Evolutionary conservation across 2,329 filamentous ascomycete species (phyloP), one percentile per base, ranked within the genome.

Genomic region (Apiospora malaysiana): DNA sequence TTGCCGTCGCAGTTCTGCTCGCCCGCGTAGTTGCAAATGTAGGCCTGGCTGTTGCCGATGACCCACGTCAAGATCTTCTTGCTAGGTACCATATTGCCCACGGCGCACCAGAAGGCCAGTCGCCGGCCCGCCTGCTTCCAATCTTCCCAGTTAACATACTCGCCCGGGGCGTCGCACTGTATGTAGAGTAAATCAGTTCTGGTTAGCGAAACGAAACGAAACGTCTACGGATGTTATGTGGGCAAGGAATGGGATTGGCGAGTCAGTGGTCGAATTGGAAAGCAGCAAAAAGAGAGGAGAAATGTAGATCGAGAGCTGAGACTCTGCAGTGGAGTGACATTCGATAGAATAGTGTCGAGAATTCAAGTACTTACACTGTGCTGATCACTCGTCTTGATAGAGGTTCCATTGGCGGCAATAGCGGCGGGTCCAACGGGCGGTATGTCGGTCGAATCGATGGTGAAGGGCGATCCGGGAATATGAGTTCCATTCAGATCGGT

Each of bases 1-100:
- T 23, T 37, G 45, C 43, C 66, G 43, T 21, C 21, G 45, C 66
- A 68, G 66, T 68, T 51, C 66, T 68, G 66, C 23, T 1, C 14
- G 66, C 66, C 66, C 4, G 45, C 66, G 42, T 47, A 68, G 45
- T 68, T 68, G 45, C 66, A 68, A 25, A 68, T 37, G 66, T 68
- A 68, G 27, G 66, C 66, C 45, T 27, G 8, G 43, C 16, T 47
- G 66, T 10, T 27, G 66, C n/a, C 32, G 3, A n/a, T 7, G 45
- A 14, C 27, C 43, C 42, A 68, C 2, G 9, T 14, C 14, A 40
- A 8, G 18, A 68, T 37, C 43, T 51, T 51, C 45, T 51, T 51
- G 23, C 18, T 8, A 8, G 42, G 42, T 27, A 68, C 43, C 23
- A 68, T 8, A 45, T 68, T 68, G 42, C 45, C 25, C 2, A 1